Evolutionary conservation across 169 alveolate species (phyloP).

Genomic region (Plasmodium cynomolgi): DNA sequence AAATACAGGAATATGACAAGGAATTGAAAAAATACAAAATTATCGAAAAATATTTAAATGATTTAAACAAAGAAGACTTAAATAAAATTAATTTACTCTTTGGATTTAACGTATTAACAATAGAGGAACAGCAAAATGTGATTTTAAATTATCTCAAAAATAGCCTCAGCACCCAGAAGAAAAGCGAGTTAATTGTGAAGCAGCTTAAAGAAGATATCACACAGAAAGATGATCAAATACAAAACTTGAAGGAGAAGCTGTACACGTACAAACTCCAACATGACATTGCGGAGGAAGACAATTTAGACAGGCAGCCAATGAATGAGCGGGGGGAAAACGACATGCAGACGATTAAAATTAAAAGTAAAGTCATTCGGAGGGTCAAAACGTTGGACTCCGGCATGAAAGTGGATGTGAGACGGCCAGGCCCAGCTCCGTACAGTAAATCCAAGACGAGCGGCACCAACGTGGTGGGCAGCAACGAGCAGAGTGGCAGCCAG

Average conservation of each 20-base stretch:
- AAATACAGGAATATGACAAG: conserved; percentile 71
- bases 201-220: conserved; percentile 19
- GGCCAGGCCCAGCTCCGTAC: background rate
- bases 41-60: conserved; percentile 42
- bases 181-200: conserved; percentile 16
- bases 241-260: conserved; percentile 43
- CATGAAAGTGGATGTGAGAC: background rate
- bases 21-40: conserved; percentile 60
- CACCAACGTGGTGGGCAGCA: background rate
- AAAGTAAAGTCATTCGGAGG: conserved; percentile 52
- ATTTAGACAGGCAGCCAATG: background rate
- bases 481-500: background rate
- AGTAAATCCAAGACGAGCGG: conserved; percentile 19
- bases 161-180: conserved; percentile 1
- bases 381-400: conserved; percentile 27
- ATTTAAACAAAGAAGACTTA: conserved; percentile 63
- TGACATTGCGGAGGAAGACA: conserved; percentile 12
- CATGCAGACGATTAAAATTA: conserved; percentile 26
- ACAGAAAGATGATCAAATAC: conserved; percentile 34
- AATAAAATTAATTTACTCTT: conserved; percentile 42
- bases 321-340: conserved; percentile 12
- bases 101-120: conserved; percentile 42
- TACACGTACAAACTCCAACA: conserved; percentile 24
- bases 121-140: conserved; percentile 64
- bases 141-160: conserved; percentile 50